A percentile compares a stretch with the other conserved stretches of the same genome.
These are phyloP conservation scores for Akanthomyces muscarius DNA, from an alignment of 2,329 filamentous ascomycete species.

Conservation along the genomic window DNA sequence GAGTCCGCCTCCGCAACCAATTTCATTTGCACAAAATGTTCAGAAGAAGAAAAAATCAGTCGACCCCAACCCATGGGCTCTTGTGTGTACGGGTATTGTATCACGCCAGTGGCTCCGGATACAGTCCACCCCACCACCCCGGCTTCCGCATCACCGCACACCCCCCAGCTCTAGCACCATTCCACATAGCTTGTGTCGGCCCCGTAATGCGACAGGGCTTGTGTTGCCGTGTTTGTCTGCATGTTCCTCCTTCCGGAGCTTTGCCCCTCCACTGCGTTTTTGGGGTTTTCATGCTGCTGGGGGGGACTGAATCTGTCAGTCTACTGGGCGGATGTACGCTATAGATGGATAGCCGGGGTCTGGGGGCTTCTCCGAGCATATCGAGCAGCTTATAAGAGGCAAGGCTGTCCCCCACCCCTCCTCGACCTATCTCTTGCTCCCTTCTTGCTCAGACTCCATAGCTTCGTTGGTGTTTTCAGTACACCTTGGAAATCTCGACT, in stretches of 20 bases:
- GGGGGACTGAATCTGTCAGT: background rate
- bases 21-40: background rate
- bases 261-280: background rate
- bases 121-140: constrained; percentile 4
- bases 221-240: background rate
- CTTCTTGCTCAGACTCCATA: constrained; percentile 1
- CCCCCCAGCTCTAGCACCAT: constrained; percentile 7
- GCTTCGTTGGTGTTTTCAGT: background rate
- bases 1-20: background rate
- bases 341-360: background rate
- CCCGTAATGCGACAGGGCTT: constrained; percentile 7
- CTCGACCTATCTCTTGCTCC: background rate
- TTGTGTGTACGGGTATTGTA: background rate
- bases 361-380: background rate
- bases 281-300: background rate
- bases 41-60: background rate
- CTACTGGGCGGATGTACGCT: background rate
- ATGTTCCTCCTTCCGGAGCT: constrained; percentile 8
- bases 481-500: background rate
- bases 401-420: background rate
- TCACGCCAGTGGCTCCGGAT: background rate
- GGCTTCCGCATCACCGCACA: constrained; percentile 14
- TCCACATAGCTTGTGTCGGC: constrained; percentile 10
- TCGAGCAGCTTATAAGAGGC: constrained; percentile 8
- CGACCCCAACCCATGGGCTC: background rate